Evolutionary conservation across 768 basidiomycete genomes (phyloP).

Genomic region (Rhodotorula babjevae): DNA sequence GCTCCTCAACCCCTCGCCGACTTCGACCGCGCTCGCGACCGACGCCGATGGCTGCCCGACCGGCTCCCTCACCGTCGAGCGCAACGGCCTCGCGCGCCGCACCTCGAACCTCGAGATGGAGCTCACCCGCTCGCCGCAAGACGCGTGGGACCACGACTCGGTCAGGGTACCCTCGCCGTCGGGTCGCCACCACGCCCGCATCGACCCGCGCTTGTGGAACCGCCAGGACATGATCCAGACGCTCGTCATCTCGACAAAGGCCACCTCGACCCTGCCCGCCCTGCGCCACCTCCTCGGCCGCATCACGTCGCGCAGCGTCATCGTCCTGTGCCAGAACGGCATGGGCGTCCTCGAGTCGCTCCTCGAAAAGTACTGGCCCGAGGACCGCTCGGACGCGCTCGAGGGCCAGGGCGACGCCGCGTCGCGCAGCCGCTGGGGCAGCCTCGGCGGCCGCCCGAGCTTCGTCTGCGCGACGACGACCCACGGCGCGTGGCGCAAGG

Average conservation of each 20-base stretch:
- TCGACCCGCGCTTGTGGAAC: conserved; percentile 26
- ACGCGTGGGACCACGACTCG: conserved; percentile 2
- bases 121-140: conserved; percentile 22
- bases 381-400: conserved; percentile 45
- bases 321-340: conserved; percentile 91
- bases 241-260: conserved; percentile 77
- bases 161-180: conserved; percentile 1
- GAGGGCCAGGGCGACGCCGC: not conserved
- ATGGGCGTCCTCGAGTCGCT: conserved; percentile 86
- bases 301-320: conserved; percentile 63
- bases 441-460: conserved; percentile 65
- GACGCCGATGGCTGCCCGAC: not conserved
- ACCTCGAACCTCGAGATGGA: conserved; percentile 42
- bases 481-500: conserved; percentile 66
- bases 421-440: not conserved
- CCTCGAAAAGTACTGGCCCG: conserved; percentile 62
- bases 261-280: conserved; percentile 60
- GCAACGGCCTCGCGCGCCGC: conserved; percentile 31
- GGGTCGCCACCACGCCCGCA: not conserved
- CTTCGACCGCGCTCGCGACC: not conserved
- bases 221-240: conserved; percentile 57
- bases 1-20: conserved; percentile 10
- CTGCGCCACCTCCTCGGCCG: conserved; percentile 61
- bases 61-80: conserved; percentile 39
- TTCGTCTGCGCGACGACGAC: conserved; percentile 79